Evolutionary conservation across 1,139 yeast genomes (phyloP).

Genomic region (Kazachstania sp.): DNA sequence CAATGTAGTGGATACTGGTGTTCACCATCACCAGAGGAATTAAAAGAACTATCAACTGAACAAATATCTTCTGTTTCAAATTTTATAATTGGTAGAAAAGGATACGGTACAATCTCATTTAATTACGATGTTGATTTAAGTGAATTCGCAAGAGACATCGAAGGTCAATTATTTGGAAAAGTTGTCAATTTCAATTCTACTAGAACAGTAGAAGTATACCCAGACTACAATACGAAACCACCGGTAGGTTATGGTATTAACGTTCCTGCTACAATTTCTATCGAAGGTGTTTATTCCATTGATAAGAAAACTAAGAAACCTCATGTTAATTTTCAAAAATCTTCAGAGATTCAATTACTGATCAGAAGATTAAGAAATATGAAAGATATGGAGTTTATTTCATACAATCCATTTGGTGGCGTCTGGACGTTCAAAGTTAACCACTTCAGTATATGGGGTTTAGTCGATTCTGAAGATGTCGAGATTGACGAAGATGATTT

Average conservation of each 20-base stretch:
- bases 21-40: conserved; percentile 54
- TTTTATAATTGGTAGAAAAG: conserved; percentile 68
- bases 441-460: conserved; percentile 93
- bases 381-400: conserved; percentile 68
- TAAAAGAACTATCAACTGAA: conserved; percentile 40
- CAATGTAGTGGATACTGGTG: conserved; percentile 59
- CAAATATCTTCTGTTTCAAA: conserved; percentile 53
- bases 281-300: conserved; percentile 56
- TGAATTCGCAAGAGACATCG: conserved; percentile 38
- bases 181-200: conserved; percentile 48
- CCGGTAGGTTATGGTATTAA: conserved; percentile 67
- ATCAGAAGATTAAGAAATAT: conserved; percentile 45
- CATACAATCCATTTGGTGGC: conserved; percentile 71
- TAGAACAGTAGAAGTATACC: conserved; percentile 58
- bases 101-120: conserved; percentile 69
- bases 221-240: conserved; percentile 47
- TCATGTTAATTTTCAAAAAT: conserved; percentile 35
- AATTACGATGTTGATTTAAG: conserved; percentile 66
- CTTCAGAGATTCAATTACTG: conserved; percentile 37
- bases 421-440: conserved; percentile 76
- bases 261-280: conserved; percentile 73
- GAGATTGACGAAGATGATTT: conserved; percentile 40
- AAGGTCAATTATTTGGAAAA: conserved; percentile 45
- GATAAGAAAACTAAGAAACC: conserved; percentile 32
- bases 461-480: conserved; percentile 59